Evolutionary conservation across 148 eudicot genomes (phyloP), one percentile per base, ranked within the genome.

Genomic region (Spergularia bocconei): DNA sequence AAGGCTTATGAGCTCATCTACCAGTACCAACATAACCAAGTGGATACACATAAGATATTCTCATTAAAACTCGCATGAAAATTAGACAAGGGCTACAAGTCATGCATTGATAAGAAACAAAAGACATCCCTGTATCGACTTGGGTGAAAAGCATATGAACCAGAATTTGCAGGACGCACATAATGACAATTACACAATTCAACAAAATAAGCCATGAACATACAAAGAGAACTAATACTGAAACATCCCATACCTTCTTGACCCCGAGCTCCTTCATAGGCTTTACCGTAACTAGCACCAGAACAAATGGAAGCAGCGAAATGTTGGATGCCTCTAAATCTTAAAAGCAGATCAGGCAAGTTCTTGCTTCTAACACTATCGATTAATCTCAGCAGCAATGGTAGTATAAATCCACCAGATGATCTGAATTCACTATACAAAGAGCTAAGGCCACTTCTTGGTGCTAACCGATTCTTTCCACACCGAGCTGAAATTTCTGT

Each of bases 401-500:
- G 87, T 52, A 95, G 68, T 80, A 89, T 82, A 77, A 92, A 90
- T 17, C 92, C 90, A 75, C 89, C 88, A 23, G 93, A 86, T 79
- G 96, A 89, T 47, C 79, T 80, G 54, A 92, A 87, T 76, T 92
- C 99, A 80, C 82, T 86, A 63, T 82, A 86, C 73, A 95, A 77
- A 68, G 90, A 79, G 76, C 72, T 79, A 58, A 84, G 77, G 70
- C 89, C 79, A 71, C 78, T 79, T 78, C 84, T 82, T 69, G 91
- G 82, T 69, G 81, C 61, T 75, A 84, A 55, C 60, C 85, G 75
- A 67, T 75, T 77, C 79, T 77, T 88, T 60, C 84, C 76, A 21
- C 90, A 82, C 21, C 97, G 96, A 77, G 97, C 87, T n/a, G 99
- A 90, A 80, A 95, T 89, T 82, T 95, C 99, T 23, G 93, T 86